Conservation (phyloP, 495 filamentous ascomycete species). For the Immersiella caudata region DNA sequence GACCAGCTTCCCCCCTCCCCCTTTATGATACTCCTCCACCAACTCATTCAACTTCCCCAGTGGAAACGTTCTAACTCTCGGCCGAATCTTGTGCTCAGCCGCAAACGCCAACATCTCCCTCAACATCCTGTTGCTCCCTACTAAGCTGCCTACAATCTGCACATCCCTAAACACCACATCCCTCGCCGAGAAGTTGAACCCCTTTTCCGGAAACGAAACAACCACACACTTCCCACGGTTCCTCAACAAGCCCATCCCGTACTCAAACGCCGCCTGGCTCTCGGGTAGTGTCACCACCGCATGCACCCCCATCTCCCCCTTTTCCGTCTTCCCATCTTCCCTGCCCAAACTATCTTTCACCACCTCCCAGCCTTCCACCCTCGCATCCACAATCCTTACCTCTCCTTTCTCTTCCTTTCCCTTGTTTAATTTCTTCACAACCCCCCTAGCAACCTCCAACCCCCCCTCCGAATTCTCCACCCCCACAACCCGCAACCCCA, state of each 20-base stretch:
- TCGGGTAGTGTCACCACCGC: slow-evolving; percentile 50
- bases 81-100: slow-evolving; percentile 35
- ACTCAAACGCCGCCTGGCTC: slow-evolving; percentile 44
- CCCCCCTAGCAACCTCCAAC: slow-evolving; percentile 22
- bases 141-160: slow-evolving; percentile 40
- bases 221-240: slow-evolving; percentile 46
- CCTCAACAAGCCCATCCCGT: slow-evolving; percentile 42
- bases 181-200: slow-evolving; percentile 42
- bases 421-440: background rate
- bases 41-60: slow-evolving; percentile 42
- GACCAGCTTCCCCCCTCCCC: slow-evolving; percentile 45
- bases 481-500: slow-evolving; percentile 58
- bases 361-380: slow-evolving; percentile 16
- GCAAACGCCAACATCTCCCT: slow-evolving; percentile 43
- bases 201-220: slow-evolving; percentile 42
- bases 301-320: slow-evolving; percentile 43
- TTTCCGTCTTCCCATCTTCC: slow-evolving; percentile 37
- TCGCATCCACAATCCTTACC: slow-evolving; percentile 28
- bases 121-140: slow-evolving; percentile 40
- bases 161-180: slow-evolving; percentile 46
- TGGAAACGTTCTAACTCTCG: slow-evolving; percentile 40
- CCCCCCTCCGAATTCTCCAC: slow-evolving; percentile 37
- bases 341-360: slow-evolving; percentile 26
- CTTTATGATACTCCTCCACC: slow-evolving; percentile 48
- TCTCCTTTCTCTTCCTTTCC: background rate